Evolutionary conservation across 108 stramenopile genomes (phyloP).

Genomic region (Bacterosira constricta): DNA sequence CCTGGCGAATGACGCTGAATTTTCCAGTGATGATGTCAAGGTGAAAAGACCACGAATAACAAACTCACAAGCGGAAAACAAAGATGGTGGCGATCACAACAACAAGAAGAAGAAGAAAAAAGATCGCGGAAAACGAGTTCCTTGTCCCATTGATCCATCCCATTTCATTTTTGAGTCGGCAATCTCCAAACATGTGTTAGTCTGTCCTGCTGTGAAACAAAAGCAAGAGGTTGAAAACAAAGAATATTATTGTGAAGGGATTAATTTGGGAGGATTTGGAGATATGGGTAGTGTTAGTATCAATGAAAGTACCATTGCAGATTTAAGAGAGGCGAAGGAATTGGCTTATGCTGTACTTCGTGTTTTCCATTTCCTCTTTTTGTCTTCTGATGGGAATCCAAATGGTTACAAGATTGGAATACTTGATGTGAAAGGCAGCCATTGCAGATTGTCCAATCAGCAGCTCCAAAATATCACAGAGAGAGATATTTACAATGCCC

Average conservation of each 20-base stretch:
- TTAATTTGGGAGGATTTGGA: constrained; percentile 79
- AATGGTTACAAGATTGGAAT: not conserved
- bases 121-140: constrained; percentile 67
- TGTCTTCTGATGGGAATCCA: too few species aligned
- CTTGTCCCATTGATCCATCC: constrained; percentile 86
- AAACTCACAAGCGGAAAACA: not conserved
- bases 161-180: constrained; percentile 74
- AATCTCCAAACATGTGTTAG: constrained; percentile 59
- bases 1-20: not conserved
- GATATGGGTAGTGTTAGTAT: constrained; percentile 9
- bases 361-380: constrained; percentile 61
- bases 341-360: constrained; percentile 63
- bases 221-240: constrained; percentile 39
- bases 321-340: constrained; percentile 49
- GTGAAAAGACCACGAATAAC: not conserved
- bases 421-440: not conserved
- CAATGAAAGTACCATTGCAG: not conserved
- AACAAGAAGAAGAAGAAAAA: constrained; percentile 4
- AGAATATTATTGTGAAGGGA: constrained; percentile 54
- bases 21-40: not conserved
- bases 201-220: constrained; percentile 69
- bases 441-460: constrained; percentile 4
- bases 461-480: constrained; percentile 30
- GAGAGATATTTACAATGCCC: constrained; percentile 62
- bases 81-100: not conserved